These are phyloP conservation scores for Moniliophthora roreri DNA, from an alignment of 1,284 basidiomycete species.

Conservation along the genomic window DNA sequence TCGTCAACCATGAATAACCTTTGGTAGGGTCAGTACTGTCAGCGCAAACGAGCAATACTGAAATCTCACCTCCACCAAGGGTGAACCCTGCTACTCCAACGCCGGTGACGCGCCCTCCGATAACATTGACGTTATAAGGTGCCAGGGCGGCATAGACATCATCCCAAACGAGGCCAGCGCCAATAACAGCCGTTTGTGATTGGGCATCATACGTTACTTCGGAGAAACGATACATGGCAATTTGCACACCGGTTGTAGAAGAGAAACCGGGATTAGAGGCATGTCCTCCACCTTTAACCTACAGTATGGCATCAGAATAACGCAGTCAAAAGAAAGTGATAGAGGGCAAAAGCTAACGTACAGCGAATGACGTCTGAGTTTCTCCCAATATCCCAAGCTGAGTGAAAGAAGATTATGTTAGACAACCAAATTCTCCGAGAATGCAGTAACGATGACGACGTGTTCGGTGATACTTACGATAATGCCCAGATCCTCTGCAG, in stretches of 20 bases:
- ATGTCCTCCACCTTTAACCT: constrained; percentile 60
- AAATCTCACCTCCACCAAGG: constrained; percentile 49
- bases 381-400: constrained; percentile 46
- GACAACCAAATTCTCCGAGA: not conserved
- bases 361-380: constrained; percentile 41
- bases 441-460: not conserved
- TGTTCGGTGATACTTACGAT: constrained; percentile 33
- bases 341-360: constrained; percentile 21
- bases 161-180: constrained; percentile 57
- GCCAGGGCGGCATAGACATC: constrained; percentile 52
- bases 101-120: constrained; percentile 54
- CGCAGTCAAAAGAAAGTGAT: not conserved
- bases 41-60: not conserved
- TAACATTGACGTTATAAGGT: constrained; percentile 44
- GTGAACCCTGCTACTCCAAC: constrained; percentile 57
- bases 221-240: constrained; percentile 52
- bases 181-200: constrained; percentile 42
- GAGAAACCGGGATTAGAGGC: constrained; percentile 49
- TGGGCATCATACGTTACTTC: constrained; percentile 39
- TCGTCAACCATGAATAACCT: constrained; percentile 41
- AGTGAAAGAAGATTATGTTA: not conserved
- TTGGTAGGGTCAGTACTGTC: not conserved
- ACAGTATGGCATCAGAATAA: not conserved
- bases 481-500: constrained; percentile 41
- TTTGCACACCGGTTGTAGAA: constrained; percentile 55